Evolutionary conservation across 2,329 filamentous ascomycete genomes (phyloP), one percentile per base, ranked within the genome.

Genomic region (Penicillium frequentans): DNA sequence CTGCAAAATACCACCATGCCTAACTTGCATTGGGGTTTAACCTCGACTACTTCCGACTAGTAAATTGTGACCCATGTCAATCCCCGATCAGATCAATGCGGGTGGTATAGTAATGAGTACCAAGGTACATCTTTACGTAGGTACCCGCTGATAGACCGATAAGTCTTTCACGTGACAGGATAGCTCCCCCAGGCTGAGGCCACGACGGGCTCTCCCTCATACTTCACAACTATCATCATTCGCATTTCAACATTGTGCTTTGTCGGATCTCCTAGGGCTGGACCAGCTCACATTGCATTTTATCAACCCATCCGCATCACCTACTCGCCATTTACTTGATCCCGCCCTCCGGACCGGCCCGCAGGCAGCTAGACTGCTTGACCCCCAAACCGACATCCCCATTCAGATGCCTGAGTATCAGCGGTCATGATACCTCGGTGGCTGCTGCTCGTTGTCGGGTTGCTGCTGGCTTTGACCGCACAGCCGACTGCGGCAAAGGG

Each of bases 381-480:
- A 43, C 33, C 43, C 39, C 45, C 24, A 21, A 23, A 19, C 48
- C 48, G 14, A 5, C 23, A 16, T 24, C 51, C 52, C 37, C 47
- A 47, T 63, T 67, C 70, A 67, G 67, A 73, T 73, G 71, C 67
- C 65, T 54, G 42, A 63, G 52, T 54, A 60, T 60, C 60, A 45
- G 42, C 66, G 55, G 68, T 62, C 69, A 78, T 78, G 75, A 75
- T 74, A 56, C 58, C 69, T 57, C 63, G 72, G 72, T 75, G 73
- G 71, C 73, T 82, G 68, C 71, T 82, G 70, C 73, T 80, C 66
- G 73, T 75, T 63, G 67, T 69, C 70, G 73, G 79, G 72, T 73
- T 86, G 70, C 73, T 86, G 70, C 77, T 85, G 73, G 82, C 80
- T 63, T 66, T 78, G 62, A 78, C 64, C n/a, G 64, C 63, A 55